Evolutionary conservation across 2,329 filamentous ascomycete genomes (phyloP), one percentile per base, ranked within the genome.

Genomic region (Phaeosphaeriaceae sp.): DNA sequence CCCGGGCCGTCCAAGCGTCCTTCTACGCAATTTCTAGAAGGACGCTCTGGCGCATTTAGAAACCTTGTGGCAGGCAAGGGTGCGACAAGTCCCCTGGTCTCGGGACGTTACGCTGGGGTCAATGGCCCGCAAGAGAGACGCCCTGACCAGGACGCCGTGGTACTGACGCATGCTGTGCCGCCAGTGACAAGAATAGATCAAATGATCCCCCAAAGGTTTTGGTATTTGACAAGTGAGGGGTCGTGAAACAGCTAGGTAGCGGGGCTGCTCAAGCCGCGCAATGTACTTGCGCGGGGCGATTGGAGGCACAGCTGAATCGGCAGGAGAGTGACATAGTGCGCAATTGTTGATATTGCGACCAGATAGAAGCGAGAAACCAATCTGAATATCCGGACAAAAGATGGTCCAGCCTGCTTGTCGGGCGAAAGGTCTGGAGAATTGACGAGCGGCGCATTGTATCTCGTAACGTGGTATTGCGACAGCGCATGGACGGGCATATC

Each of bases 1-100:
- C 66, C 59, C 55, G 55, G 49, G 49, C 60, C 59, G 65, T 64
- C 56, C 63, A 57, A 58, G 62, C 60, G 48, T 57, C 58, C 66
- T 77, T 76, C 70, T 73, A 72, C 72, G 75, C 75, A 77, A 76
- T 77, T 66, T 63, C 56, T 60, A 54, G 75, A 71, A 75, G 69
- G 68, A 64, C 69, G 72, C 73, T 73, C 66, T 71, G 70, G 61
- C 65, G 56, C 48, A 57, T 52, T 55, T 49, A 56, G 53, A 59
- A 65, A 68, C 68, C 68, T 71, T 69, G 58, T 40, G 58, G 15
- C 15, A 6, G 69, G 59, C 66, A 59, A 22, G 73, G 71, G 67
- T 68, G 61, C 56, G 62, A 64, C 61, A 67, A 67, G 70, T 59
- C 52, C 65, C 69, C 68, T 67, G 69, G 71, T 64, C 63, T 56